phyloP scores from a whole-genome alignment of 1,139 yeast species.

The Taphrina communis region DNA sequence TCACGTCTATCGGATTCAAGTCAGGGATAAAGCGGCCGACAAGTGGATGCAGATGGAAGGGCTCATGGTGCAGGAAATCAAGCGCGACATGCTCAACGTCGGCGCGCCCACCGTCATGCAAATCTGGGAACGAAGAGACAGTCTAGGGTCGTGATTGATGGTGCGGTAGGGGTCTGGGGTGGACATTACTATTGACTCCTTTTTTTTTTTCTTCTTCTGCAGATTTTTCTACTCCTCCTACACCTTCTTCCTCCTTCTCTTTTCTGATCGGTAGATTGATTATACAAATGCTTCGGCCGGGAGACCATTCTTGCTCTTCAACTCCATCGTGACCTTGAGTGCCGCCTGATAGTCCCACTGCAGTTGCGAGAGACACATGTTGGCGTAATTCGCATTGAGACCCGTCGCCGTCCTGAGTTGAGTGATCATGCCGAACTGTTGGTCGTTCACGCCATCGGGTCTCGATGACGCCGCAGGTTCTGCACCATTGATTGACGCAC shows the following conservation, averaged over 20 bases:
- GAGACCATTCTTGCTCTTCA: constrained; percentile 37
- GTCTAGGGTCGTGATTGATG: not conserved
- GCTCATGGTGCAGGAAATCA: constrained; percentile 57
- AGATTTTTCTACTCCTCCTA: too few species aligned
- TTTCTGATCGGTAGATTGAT: not conserved
- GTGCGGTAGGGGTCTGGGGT: not conserved
- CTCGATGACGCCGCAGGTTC: constrained; percentile 1
- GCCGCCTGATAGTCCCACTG: constrained; percentile 81
- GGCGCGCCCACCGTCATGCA: constrained; percentile 66
- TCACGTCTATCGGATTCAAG: constrained; percentile 60
- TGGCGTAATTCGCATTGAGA: constrained; percentile 75
- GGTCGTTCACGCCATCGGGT: constrained; percentile 33
- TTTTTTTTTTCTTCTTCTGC: not conserved
- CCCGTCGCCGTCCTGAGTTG: constrained; percentile 75
- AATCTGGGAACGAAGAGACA: constrained; percentile 61
- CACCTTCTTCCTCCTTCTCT: not conserved
- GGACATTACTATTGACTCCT: constrained; percentile 1
- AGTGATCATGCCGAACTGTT: constrained; percentile 69
- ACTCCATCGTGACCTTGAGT: constrained; percentile 64
- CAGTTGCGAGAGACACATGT: constrained; percentile 87
- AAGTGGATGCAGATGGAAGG: constrained; percentile 68
- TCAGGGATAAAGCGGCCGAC: constrained; percentile 55
- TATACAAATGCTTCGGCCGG: constrained; percentile 43
- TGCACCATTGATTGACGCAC: not conserved
- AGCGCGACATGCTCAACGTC: constrained; percentile 66